Evolutionary conservation across 2,329 filamentous ascomycete genomes (phyloP), one percentile per base, ranked within the genome.

Genomic region (Colletotrichum sp.): DNA sequence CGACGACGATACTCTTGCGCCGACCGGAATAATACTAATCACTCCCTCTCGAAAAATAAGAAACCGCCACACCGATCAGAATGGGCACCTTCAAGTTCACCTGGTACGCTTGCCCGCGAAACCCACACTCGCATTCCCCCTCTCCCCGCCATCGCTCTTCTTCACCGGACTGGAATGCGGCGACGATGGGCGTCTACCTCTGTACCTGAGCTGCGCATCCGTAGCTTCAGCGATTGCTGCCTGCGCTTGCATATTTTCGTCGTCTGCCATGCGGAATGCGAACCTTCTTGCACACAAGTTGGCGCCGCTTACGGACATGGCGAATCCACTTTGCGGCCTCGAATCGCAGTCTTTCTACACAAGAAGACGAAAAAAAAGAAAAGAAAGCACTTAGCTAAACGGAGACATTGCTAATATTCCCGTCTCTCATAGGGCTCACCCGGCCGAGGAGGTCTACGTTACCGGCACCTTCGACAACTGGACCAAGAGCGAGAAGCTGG

Each of bases 381-480:
- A 57, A 32, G 66, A 68, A 68, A 36, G 71, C 67, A n/a, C 34
- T 25, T 7, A 32, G 27, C n/a, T 30, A 15, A n/a, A 61, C 11
- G 22, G 57, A 36, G 64, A 65, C 69, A 27, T 67, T 48, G 75
- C 75, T 78, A 74, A 78, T 72, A 34, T 65, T 28, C 52, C 11
- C 39, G 57, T 68, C 32, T 67, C 9, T n/a, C 82, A 80, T 86
- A 98, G 96, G 96, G 92, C 94, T 83, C 93, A 97, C 84, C 89
- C 92, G 80, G 96, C 94, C 83, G 90, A 93, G 80, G 94, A 98
- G 83, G 96, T 98, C 84, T 96, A 94, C 86, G 97, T 98, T 80
- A 98, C 96, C 55, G 97, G 97, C 83, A 96, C 95, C 78, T 98
- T 98, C 84, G 96, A 98, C 87, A 91, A 95, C 87, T 99, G 97